Evolutionary conservation across 2,329 filamentous ascomycete genomes (phyloP).

Genomic region (Fusarium foetens): DNA sequence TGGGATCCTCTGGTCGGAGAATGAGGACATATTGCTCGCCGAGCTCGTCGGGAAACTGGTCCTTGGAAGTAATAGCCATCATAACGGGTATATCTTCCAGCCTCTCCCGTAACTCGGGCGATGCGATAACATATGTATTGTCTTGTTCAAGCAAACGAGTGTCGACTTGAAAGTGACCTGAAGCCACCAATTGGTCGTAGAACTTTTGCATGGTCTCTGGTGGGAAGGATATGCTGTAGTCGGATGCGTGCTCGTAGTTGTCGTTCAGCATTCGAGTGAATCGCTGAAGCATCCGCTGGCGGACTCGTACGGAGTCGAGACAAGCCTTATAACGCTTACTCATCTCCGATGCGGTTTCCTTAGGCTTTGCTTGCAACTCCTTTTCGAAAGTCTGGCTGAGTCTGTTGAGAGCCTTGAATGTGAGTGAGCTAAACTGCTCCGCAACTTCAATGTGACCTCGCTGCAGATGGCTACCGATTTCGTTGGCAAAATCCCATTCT

Average conservation of each 20-base stretch:
- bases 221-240: conserved; percentile 84
- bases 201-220: conserved; percentile 77
- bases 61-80: conserved; percentile 73
- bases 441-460: conserved; percentile 96
- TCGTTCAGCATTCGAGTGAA: conserved; percentile 92
- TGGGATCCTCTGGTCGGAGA: conserved; percentile 79
- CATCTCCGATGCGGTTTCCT: conserved; percentile 87
- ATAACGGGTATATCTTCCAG: conserved; percentile 87
- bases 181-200: conserved; percentile 81
- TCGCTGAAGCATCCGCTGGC: conserved; percentile 95
- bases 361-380: conserved; percentile 84
- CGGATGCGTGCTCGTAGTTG: conserved; percentile 95
- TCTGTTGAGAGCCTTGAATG: conserved; percentile 89
- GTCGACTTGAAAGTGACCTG: conserved; percentile 88
- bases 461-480: conserved; percentile 89
- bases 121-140: conserved; percentile 85
- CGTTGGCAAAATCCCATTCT: conserved; percentile 97
- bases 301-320: conserved; percentile 93
- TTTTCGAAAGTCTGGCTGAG: conserved; percentile 91
- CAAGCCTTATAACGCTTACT: conserved; percentile 97
- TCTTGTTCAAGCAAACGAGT: conserved; percentile 76
- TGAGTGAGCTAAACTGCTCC: conserved; percentile 95
- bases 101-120: conserved; percentile 78
- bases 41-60: conserved; percentile 72
- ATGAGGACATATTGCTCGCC: conserved; percentile 83